Conservation (phyloP, 139 green algal species). For the Spirogloea muscicola region DNA sequence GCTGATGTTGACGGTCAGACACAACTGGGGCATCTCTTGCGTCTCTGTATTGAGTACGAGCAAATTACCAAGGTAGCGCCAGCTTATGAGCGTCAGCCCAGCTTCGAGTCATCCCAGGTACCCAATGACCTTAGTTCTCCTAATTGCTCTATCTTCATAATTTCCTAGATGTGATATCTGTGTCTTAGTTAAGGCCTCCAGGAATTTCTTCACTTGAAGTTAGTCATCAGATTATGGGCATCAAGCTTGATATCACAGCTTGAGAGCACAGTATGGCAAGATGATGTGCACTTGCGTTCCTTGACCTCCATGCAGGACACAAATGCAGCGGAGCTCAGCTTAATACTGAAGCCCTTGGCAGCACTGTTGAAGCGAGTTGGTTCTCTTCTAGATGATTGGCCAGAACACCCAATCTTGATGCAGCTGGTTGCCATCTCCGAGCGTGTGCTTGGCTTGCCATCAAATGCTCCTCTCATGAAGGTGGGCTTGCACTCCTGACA, state of each 20-base stretch:
- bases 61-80: conserved; percentile 4
- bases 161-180: no score
- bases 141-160: no score
- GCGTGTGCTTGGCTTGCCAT: conserved; percentile 63
- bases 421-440: conserved; percentile 75
- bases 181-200: no score
- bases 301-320: conserved; percentile 3
- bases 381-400: conserved; percentile 83
- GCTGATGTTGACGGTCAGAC: conserved; percentile 50
- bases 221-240: no score
- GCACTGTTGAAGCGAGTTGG: conserved; percentile 58
- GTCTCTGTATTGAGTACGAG: conserved; percentile 48
- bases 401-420: conserved; percentile 83
- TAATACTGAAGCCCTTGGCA: conserved; percentile 67
- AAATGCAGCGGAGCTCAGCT: conserved; percentile 62
- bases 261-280: no score
- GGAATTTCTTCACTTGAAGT: not conserved
- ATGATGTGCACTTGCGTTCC: not conserved
- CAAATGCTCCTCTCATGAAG: not conserved
- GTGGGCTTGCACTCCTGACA: no score
- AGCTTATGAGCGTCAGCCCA: no score
- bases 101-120: no score
- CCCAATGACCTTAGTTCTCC: no score
- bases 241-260: no score
- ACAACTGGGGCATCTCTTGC: conserved; percentile 58